A percentile compares a stretch with the other conserved stretches of the same genome.
phyloP scores from a whole-genome alignment of 139 green algal species.

The Chlorella sp. region DNA sequence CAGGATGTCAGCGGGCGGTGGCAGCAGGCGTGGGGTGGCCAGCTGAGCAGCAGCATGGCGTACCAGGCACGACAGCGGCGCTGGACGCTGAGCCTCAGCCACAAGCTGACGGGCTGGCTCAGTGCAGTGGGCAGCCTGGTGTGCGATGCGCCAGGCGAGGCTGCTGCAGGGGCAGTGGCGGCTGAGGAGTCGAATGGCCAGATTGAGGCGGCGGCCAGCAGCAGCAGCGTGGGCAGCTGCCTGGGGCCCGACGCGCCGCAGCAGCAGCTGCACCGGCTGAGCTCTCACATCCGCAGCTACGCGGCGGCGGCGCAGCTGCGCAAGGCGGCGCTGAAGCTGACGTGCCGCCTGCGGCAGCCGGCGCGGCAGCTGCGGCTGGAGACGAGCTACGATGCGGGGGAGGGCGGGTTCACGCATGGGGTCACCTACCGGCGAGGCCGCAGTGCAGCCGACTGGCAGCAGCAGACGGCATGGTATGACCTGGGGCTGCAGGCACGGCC shows the following conservation, averaged over 20 bases:
- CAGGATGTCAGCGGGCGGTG: slow-evolving; percentile 19
- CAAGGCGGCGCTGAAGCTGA: neutral
- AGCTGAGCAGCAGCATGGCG: neutral
- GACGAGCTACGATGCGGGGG: neutral
- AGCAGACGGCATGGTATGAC: slow-evolving; percentile 1
- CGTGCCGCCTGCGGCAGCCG: neutral
- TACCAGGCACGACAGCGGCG: slow-evolving; percentile 29
- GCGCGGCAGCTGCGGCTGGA: slow-evolving; percentile 1
- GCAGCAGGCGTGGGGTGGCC: slow-evolving; percentile 21
- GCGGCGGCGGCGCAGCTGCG: neutral
- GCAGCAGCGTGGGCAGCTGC: neutral
- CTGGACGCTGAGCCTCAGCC: slow-evolving; percentile 3
- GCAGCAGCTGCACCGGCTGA: neutral
- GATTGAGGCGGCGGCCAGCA: neutral
- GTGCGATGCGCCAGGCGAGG: neutral
- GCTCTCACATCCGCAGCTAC: neutral
- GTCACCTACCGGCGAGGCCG: neutral
- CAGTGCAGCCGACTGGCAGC: neutral
- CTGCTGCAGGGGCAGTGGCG: neutral
- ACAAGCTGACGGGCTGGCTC: neutral
- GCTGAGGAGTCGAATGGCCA: neutral
- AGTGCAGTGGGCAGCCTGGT: neutral
- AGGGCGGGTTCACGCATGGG: neutral
- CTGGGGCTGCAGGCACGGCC: neutral
- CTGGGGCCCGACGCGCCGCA: neutral